Evolutionary conservation across 306 rosid species (phyloP).

Genomic region (Cucumis melo): DNA sequence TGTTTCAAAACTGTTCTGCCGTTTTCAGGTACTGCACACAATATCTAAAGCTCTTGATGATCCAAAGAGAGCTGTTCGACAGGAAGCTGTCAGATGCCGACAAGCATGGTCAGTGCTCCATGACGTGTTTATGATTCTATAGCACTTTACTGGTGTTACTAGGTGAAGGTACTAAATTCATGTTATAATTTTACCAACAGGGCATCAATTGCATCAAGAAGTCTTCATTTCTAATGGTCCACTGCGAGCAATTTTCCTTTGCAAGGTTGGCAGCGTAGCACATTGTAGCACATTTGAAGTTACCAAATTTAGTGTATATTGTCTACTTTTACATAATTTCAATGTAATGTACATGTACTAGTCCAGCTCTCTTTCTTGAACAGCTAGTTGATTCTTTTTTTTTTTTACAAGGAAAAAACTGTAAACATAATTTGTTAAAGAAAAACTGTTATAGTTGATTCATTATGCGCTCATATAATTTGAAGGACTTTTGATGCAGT

Average conservation of each 20-base stretch:
- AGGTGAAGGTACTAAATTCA: background rate
- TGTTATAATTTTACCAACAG: slow-evolving; percentile 17
- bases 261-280: background rate
- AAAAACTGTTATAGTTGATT: background rate
- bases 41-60: slow-evolving; percentile 58
- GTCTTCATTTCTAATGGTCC: slow-evolving; percentile 29
- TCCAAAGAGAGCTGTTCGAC: slow-evolving; percentile 65
- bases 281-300: background rate
- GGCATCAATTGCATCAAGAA: slow-evolving; percentile 45
- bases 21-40: slow-evolving; percentile 42
- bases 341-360: background rate
- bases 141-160: background rate
- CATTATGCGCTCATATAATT: background rate
- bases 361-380: background rate
- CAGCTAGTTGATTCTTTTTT: background rate
- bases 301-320: background rate
- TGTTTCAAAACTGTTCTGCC: background rate
- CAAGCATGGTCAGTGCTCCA: slow-evolving; percentile 60
- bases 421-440: background rate
- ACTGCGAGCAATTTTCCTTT: background rate
- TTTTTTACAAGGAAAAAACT: background rate
- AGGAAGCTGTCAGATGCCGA: slow-evolving; percentile 73
- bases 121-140: background rate
- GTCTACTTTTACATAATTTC: background rate
- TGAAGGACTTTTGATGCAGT: background rate